Evolutionary conservation across 2,329 filamentous ascomycete species (phyloP).

Genomic region (Venturia oleaginea): DNA sequence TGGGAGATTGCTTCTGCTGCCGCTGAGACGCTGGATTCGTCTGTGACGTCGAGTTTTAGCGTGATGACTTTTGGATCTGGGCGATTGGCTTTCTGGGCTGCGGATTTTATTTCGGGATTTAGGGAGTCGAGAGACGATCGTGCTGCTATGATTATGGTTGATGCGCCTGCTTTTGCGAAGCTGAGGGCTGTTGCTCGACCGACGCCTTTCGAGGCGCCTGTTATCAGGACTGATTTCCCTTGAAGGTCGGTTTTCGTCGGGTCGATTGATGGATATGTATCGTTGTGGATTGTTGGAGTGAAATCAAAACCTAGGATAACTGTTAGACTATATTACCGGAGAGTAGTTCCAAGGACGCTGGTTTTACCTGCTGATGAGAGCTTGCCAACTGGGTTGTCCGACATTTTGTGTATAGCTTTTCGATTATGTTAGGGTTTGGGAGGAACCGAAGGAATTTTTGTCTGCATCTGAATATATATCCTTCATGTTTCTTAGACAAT

Average conservation of each 20-base stretch:
- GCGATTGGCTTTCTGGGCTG: constrained; percentile 28
- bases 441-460: not conserved
- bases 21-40: constrained; percentile 27
- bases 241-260: constrained; percentile 33
- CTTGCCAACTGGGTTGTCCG: not conserved
- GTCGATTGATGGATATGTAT: constrained; percentile 30
- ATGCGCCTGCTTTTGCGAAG: constrained; percentile 39
- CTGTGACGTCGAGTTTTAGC: constrained; percentile 36
- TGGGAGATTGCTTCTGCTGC: constrained; percentile 26
- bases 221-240: constrained; percentile 34
- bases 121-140: constrained; percentile 39
- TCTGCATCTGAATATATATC: too few species aligned
- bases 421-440: not conserved
- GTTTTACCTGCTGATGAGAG: not conserved
- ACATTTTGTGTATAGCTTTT: not conserved
- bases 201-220: constrained; percentile 39
- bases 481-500: too few species aligned
- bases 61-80: constrained; percentile 33
- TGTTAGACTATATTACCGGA: not conserved
- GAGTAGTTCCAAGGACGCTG: not conserved
- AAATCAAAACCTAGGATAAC: not conserved
- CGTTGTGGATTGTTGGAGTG: constrained; percentile 27
- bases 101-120: constrained; percentile 27
- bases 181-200: constrained; percentile 33
- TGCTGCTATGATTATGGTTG: constrained; percentile 44